Evolutionary conservation across 345 rosid species (phyloP), one percentile per base, ranked within the genome.

Genomic region (Murraya paniculata): DNA sequence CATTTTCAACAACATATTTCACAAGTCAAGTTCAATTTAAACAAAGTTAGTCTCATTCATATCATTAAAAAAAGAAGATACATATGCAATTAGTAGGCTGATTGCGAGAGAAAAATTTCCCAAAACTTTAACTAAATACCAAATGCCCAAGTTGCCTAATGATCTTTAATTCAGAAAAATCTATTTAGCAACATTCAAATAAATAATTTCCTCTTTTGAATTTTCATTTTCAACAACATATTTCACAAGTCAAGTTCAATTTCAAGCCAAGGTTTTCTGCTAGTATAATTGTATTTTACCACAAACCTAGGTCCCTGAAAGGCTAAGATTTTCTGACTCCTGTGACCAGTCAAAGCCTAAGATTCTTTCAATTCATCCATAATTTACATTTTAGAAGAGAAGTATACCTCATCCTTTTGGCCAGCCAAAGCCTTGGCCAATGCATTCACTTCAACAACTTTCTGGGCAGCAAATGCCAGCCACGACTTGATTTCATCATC

Each of bases 391-490:
- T 31, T 64, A 31, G 39, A 77, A 11, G 53, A 24, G 38, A 67
- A 80, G 14, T 41, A 73, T 88, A 94, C 98, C 98, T 92, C 91
- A 83, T 94, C 94, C 68, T 89, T 91, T 68, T 89, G 87, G 58
- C 99, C 97, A 27, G 91, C 94, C 86, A 96, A 87, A 61, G 97
- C 91, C 91, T 92, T 88, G 85, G 98, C 97, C 87, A 96, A 81
- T 18, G 94, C 96, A 82, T 93, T 92, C 76, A 93, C 98, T 89
- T 95, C 99, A 81, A 91, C 89, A 74, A 95, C 85, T 85, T 96
- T 96, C 79, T 96, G 98, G 77, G 98, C 99, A 74, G 98, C 98
- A 82, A 96, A 96, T 69, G 99, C 98, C 66, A 96, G 87, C 99
- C 99, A 94, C 21, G 99, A 94, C 76, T 94, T 94, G 75, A 96